A percentile compares a stretch with the other conserved stretches of the same genome.
Evolutionary conservation across 2,329 filamentous ascomycete species (phyloP).

Genomic region (Xylariaceae sp.): DNA sequence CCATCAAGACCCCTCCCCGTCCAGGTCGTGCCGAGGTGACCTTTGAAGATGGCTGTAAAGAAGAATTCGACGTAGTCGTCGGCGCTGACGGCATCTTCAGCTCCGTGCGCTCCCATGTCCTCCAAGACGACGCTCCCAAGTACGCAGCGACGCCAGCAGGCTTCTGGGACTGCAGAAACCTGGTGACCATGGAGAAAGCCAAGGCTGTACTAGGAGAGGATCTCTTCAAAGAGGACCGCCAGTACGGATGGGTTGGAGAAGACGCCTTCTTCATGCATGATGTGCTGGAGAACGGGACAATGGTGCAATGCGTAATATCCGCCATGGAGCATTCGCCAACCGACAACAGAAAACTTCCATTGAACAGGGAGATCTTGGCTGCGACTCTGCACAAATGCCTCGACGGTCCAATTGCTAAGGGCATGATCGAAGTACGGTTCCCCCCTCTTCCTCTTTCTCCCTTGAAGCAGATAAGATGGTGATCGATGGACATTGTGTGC

Average conservation of each 20-base stretch:
- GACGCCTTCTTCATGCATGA: conserved; percentile 20
- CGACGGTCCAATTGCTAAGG: conserved; percentile 15
- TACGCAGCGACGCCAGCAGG: conserved; percentile 10
- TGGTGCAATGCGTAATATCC: conserved; percentile 22
- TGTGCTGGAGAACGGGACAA: conserved; percentile 15
- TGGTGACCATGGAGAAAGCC: conserved; percentile 3
- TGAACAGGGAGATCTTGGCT: conserved; percentile 7
- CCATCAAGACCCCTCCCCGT: background rate
- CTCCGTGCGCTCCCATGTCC: conserved; percentile 13
- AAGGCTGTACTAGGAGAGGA: conserved; percentile 13
- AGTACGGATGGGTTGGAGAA: conserved; percentile 19
- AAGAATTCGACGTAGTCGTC: conserved; percentile 17
- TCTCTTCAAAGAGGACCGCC: conserved; percentile 15
- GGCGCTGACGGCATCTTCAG: conserved; percentile 23
- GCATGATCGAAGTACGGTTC: conserved; percentile 17
- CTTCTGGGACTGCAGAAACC: conserved; percentile 11
- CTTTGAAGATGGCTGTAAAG: conserved; percentile 14
- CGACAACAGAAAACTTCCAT: conserved; percentile 5
- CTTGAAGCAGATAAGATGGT: too few relatives aligned
- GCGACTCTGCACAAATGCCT: conserved; percentile 10
- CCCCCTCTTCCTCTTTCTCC: background rate
- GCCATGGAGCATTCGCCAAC: conserved; percentile 12
- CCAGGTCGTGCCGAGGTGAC: background rate
- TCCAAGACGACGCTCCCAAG: background rate
- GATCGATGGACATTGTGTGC: background rate